Percentiles rank a stretch among this genome's conserved stretches.
Evolutionary conservation across 1,284 basidiomycete genomes (phyloP).

Genomic region (Tylopilus sp.): DNA sequence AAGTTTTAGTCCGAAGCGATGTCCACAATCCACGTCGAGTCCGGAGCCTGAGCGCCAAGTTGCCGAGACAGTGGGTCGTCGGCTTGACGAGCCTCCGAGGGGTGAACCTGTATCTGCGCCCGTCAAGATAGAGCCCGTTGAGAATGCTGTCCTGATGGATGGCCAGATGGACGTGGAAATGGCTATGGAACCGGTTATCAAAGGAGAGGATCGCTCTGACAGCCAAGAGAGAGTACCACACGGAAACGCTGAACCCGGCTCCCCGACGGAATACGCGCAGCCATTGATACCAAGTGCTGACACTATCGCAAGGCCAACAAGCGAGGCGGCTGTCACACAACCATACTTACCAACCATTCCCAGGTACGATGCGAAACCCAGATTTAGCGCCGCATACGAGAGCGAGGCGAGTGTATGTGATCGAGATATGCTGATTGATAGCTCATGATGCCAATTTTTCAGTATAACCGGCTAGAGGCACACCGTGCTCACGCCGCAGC

Average conservation of each 20-base stretch:
- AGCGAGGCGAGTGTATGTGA: slow-evolving; percentile 23
- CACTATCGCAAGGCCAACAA: slow-evolving; percentile 11
- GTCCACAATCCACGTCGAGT: slow-evolving; percentile 10
- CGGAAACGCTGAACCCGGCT: slow-evolving; percentile 9
- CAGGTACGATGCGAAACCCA: slow-evolving; percentile 24
- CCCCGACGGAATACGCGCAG: slow-evolving; percentile 10
- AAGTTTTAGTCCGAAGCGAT: slow-evolving; percentile 18
- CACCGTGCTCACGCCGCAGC: slow-evolving; percentile 42
- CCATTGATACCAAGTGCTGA: slow-evolving; percentile 11
- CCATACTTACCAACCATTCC: slow-evolving; percentile 33
- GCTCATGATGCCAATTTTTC: slow-evolving; percentile 2
- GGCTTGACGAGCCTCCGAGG: slow-evolving; percentile 1
- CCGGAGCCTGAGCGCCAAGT: slow-evolving; percentile 7
- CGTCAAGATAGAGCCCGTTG: slow-evolving; percentile 2
- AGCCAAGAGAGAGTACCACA: slow-evolving; percentile 13
- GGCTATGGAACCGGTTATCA: slow-evolving; percentile 1
- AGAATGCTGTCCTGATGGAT: slow-evolving; percentile 2
- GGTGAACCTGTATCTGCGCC: slow-evolving; percentile 5
- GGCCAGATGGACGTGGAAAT: slow-evolving; percentile 9
- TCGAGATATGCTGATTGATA: not conserved
- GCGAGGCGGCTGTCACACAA: slow-evolving; percentile 23
- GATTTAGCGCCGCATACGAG: slow-evolving; percentile 28
- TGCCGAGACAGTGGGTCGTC: not conserved
- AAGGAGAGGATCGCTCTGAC: slow-evolving; percentile 20
- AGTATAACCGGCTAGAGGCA: slow-evolving; percentile 34